phyloP scores from a whole-genome alignment of 1,139 yeast genomes.

The Torulaspora globosa region DNA sequence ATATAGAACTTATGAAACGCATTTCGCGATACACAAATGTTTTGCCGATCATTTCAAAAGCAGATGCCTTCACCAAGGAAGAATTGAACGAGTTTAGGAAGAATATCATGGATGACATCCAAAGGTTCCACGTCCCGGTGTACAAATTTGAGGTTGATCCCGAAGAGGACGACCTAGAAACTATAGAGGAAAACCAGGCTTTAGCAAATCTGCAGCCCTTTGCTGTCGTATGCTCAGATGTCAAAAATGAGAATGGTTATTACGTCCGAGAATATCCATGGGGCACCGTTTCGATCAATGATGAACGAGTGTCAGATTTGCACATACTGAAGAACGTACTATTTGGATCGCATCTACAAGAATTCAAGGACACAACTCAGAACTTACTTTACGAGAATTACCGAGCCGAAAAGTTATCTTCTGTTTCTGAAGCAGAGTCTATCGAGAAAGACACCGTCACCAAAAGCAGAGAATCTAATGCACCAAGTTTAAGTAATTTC shows the following conservation, averaged over 20 bases:
- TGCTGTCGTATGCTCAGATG: conserved; percentile 65
- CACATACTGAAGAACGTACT: conserved; percentile 59
- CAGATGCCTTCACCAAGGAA: conserved; percentile 61
- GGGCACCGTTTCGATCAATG: conserved; percentile 55
- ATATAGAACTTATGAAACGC: conserved; percentile 62
- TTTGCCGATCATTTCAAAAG: conserved; percentile 64
- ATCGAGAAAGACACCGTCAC: conserved; percentile 12
- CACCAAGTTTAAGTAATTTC: conserved; percentile 38
- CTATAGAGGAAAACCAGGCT: conserved; percentile 61
- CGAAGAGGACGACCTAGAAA: conserved; percentile 57
- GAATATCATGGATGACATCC: conserved; percentile 55
- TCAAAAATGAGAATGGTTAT: conserved; percentile 48
- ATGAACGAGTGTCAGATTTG: conserved; percentile 60
- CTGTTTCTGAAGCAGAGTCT: conserved; percentile 37
- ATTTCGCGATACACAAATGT: conserved; percentile 69
- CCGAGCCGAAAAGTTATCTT: conserved; percentile 62
- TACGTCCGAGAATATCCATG: conserved; percentile 72
- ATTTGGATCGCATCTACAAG: conserved; percentile 72
- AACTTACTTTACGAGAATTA: conserved; percentile 75
- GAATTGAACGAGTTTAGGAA: conserved; percentile 55
- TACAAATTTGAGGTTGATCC: conserved; percentile 59
- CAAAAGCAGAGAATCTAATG: conserved; percentile 31
- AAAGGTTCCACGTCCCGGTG: conserved; percentile 62
- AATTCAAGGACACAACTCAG: conserved; percentile 75
- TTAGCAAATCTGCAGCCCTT: conserved; percentile 64